These are phyloP conservation scores for Teunomyces tritomae DNA, from an alignment of 805 yeast species.

Conservation along the genomic window DNA sequence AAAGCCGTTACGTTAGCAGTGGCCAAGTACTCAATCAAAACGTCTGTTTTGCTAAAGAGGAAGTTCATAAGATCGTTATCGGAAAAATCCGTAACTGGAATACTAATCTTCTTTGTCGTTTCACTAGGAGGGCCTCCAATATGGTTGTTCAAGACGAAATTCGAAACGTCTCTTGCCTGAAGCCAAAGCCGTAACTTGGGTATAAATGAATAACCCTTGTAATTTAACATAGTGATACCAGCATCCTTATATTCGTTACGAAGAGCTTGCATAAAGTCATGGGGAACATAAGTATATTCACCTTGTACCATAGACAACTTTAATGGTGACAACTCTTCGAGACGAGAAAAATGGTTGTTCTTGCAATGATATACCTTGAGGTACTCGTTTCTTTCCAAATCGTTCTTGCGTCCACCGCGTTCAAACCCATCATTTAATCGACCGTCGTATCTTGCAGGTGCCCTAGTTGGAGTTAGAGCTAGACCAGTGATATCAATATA, in stretches of 20 bases:
- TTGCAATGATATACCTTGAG: constrained; percentile 36
- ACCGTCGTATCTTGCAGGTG: constrained; percentile 17
- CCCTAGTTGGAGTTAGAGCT: constrained; percentile 26
- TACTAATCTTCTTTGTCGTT: not conserved
- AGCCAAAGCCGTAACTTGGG: constrained; percentile 60
- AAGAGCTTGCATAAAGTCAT: constrained; percentile 26
- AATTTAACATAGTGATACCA: constrained; percentile 18
- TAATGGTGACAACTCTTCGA: constrained; percentile 33
- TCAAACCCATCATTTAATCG: constrained; percentile 4
- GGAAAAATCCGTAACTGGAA: constrained; percentile 9
- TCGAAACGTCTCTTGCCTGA: constrained; percentile 11
- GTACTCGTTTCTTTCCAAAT: constrained; percentile 21
- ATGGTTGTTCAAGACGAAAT: constrained; percentile 6
- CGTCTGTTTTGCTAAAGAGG: constrained; percentile 20
- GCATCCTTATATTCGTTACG: constrained; percentile 26
- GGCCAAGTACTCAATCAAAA: constrained; percentile 29
- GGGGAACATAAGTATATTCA: constrained; percentile 33
- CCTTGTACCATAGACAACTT: constrained; percentile 33
- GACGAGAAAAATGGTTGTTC: constrained; percentile 32
- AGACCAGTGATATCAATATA: constrained; percentile 43
- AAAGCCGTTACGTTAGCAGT: constrained; percentile 29
- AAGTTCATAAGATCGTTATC: constrained; percentile 25
- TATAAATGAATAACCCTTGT: constrained; percentile 42
- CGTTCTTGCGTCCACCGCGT: not conserved
- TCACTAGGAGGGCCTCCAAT: not conserved